Evolutionary conservation across 164 flowering plant genomes (phyloP).

Genomic region (Tetrastigma voinierianum): DNA sequence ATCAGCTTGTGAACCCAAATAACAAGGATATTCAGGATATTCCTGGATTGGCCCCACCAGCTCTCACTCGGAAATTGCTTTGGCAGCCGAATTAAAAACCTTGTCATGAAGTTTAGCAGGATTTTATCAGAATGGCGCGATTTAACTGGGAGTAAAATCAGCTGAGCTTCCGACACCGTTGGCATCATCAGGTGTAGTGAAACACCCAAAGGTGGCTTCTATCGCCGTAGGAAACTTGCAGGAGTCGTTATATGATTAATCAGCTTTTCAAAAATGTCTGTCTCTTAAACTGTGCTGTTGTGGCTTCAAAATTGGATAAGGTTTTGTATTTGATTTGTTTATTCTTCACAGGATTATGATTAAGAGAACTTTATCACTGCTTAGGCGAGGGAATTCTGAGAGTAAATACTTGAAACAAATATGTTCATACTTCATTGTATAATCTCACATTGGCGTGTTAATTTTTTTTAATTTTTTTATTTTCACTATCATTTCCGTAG

Average conservation of each 20-base stretch:
- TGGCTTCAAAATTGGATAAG: conserved; percentile 1
- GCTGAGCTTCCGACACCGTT: conserved; percentile 1
- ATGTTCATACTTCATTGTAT: conserved; percentile 2
- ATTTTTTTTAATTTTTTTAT: background rate
- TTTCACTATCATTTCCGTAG: background rate
- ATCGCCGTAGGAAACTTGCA: background rate
- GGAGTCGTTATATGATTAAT: background rate
- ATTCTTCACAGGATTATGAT: background rate
- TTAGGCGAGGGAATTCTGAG: background rate
- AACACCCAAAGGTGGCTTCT: background rate
- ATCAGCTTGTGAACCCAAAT: conserved; percentile 78
- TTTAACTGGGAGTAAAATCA: background rate
- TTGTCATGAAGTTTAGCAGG: background rate
- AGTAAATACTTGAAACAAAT: background rate
- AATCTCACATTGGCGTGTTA: background rate
- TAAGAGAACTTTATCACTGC: background rate
- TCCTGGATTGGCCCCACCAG: conserved; percentile 95
- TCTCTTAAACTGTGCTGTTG: background rate
- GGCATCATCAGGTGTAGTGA: background rate
- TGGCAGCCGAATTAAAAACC: conserved; percentile 36
- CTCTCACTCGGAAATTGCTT: conserved; percentile 55
- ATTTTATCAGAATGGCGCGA: background rate
- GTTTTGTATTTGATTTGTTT: background rate
- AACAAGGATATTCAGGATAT: conserved; percentile 87
- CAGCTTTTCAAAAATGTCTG: background rate